Conservation (phyloP, 306 rosid genomes). For the Abrus pulchellus region DNA sequence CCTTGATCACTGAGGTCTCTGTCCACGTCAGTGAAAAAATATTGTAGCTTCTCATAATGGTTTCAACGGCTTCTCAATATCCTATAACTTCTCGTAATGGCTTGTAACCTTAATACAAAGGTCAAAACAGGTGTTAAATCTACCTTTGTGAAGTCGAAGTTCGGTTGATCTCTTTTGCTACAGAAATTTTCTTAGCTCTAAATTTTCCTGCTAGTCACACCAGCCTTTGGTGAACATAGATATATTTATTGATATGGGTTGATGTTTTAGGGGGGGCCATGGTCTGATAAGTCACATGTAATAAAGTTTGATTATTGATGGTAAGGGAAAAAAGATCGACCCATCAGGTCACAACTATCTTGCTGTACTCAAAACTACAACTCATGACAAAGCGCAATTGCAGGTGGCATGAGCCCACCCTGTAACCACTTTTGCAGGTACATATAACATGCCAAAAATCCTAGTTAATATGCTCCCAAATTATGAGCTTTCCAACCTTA, state of each 20-base stretch:
- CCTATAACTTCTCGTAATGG: slow-evolving; percentile 3
- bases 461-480: slow-evolving; percentile 43
- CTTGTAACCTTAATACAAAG: slow-evolving; percentile 7
- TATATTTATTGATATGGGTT: slow-evolving; percentile 38
- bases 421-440: slow-evolving; percentile 53
- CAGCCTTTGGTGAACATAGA: slow-evolving; percentile 40
- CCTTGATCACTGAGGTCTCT: slow-evolving; percentile 12
- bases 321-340: slow-evolving; percentile 50
- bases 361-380: slow-evolving; percentile 51
- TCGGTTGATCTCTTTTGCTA: neutral
- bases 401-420: slow-evolving; percentile 59
- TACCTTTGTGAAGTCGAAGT: slow-evolving; percentile 31
- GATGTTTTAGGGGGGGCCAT: slow-evolving; percentile 49
- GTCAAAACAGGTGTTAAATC: neutral
- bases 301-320: slow-evolving; percentile 57
- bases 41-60: slow-evolving; percentile 10
- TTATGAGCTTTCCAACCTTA: slow-evolving; percentile 31
- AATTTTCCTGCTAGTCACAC: slow-evolving; percentile 14
- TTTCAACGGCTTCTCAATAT: neutral
- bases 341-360: slow-evolving; percentile 24
- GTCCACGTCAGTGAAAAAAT: slow-evolving; percentile 3
- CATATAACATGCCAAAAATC: slow-evolving; percentile 57
- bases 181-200: slow-evolving; percentile 36
- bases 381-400: slow-evolving; percentile 55
- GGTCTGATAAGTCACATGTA: slow-evolving; percentile 55